Base-by-base conservation (phyloP, 805 yeast genomes). In the Cyberlindnera petersonii region DNA sequence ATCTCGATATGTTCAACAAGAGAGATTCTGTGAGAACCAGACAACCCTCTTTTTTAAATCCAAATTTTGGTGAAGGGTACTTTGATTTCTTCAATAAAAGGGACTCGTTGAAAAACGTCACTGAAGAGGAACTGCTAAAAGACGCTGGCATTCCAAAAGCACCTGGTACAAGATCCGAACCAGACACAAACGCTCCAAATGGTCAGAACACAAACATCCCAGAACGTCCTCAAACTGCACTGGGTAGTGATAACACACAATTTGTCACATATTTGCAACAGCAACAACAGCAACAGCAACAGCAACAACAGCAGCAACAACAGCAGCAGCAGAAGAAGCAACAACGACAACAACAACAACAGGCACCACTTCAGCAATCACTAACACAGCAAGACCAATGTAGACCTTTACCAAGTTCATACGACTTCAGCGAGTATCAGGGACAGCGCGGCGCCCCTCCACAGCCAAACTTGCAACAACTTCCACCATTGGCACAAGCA, bases 11-110 rank as follows among this genome's bases (percentile, higher is more conserved):
- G 21, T 55, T 55, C 16, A 27, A 37, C 5, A 55, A 52, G 30
- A 49, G 57, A 38, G 60, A 56, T 39, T 56, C 60, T 3, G 42
- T 55, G 8, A 55, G 54, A 36, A 45, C 46, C 20, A n/a, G n/a
- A n/a, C n/a, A n/a, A n/a, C n/a, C n/a, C n/a, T n/a, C n/a, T n/a
- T 49, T 52, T 23, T 24, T 47, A 17, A 41, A 32, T 9, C 39
- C 37, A 8, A 37, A 46, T 3, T 56, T 50, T n/a, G n/a, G n/a
- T n/a, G n/a, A n/a, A n/a, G n/a, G n/a, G n/a, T n/a, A n/a, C 22
- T 55, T 55, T 41, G 59, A 55, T 33, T 47, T 52, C 23, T 55
- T 55, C 16, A 27, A 37, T 4, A 55, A 52, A 28, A 49, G 57
- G 37, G 60, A 56, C 40, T 56, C 60, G 2, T 42, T 55, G 8